phyloP scores from a whole-genome alignment of 1,139 yeast genomes.

The Pichia sp. region DNA sequence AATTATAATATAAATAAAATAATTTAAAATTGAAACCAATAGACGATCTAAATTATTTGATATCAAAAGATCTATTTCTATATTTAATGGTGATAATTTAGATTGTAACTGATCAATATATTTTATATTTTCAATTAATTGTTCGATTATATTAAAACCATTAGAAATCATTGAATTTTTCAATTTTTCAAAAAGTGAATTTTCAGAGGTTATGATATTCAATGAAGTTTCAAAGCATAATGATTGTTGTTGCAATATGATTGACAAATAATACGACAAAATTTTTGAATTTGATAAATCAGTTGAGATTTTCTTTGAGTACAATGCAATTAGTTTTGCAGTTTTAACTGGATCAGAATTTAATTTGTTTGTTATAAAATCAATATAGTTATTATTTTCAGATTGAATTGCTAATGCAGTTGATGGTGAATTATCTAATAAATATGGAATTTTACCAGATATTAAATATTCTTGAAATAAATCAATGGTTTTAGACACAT shows the following conservation, averaged over 20 bases:
- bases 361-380: conserved; percentile 5
- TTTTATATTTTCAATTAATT: conserved; percentile 15
- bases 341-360: not conserved
- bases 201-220: conserved; percentile 1
- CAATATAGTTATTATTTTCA: conserved; percentile 1
- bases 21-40: conserved; percentile 38
- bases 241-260: conserved; percentile 6
- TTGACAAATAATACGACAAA: conserved; percentile 1
- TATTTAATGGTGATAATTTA: not conserved
- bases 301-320: conserved; percentile 1
- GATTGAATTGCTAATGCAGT: not conserved
- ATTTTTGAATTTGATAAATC: not conserved
- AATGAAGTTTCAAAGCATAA: conserved; percentile 2
- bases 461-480: not conserved
- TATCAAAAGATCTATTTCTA: conserved; percentile 4
- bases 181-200: not conserved
- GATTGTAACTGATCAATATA: not conserved
- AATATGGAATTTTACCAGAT: conserved; percentile 3
- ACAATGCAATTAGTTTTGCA: conserved; percentile 1
- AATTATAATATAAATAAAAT: conserved; percentile 38
- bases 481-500: not conserved
- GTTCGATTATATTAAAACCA: conserved; percentile 18
- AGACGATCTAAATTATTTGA: conserved; percentile 1
- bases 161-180: conserved; percentile 6
- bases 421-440: not conserved